A percentile compares a stretch with the other conserved stretches of the same genome.
phyloP scores from a whole-genome alignment of 352 stramenopile genomes.

The Thraustotheca clavata region DNA sequence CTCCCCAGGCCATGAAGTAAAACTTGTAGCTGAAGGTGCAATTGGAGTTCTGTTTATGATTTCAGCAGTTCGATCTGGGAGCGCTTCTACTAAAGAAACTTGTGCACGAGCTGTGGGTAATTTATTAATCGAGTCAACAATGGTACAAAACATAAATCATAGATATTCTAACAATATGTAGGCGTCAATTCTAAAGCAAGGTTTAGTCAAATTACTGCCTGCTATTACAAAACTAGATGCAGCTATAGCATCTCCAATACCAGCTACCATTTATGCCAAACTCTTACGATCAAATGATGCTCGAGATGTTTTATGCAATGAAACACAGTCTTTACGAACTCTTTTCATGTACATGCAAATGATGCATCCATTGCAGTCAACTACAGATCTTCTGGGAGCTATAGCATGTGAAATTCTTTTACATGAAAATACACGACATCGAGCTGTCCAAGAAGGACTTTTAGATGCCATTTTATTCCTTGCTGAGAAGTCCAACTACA shows the following conservation, averaged over 20 bases:
- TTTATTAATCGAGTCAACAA: constrained; percentile 46
- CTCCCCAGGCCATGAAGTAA: constrained; percentile 36
- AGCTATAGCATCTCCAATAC: constrained; percentile 27
- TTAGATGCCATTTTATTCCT: constrained; percentile 1
- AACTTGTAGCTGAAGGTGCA: constrained; percentile 46
- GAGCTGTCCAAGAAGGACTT: constrained; percentile 5
- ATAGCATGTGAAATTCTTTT: constrained; percentile 13
- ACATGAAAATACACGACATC: not conserved
- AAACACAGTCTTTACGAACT: constrained; percentile 36
- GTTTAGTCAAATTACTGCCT: constrained; percentile 55
- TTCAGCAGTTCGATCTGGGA: constrained; percentile 58
- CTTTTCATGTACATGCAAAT: constrained; percentile 44
- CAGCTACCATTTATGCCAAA: constrained; percentile 51
- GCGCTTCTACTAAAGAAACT: constrained; percentile 50
- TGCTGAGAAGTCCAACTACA: constrained; percentile 16
- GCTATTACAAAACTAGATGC: constrained; percentile 31
- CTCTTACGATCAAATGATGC: constrained; percentile 38
- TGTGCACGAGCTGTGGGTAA: constrained; percentile 60
- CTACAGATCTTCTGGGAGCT: not conserved
- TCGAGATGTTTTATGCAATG: constrained; percentile 34
- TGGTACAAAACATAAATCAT: constrained; percentile 17
- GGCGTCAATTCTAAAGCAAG: constrained; percentile 51
- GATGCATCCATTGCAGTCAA: not conserved
- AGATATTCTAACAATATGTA: not conserved
- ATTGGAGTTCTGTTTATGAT: constrained; percentile 74